Percentiles rank a stretch among this genome's conserved stretches.
Evolutionary conservation across 2,329 filamentous ascomycete species (phyloP).

Genomic region (Chlorencoelia australis): DNA sequence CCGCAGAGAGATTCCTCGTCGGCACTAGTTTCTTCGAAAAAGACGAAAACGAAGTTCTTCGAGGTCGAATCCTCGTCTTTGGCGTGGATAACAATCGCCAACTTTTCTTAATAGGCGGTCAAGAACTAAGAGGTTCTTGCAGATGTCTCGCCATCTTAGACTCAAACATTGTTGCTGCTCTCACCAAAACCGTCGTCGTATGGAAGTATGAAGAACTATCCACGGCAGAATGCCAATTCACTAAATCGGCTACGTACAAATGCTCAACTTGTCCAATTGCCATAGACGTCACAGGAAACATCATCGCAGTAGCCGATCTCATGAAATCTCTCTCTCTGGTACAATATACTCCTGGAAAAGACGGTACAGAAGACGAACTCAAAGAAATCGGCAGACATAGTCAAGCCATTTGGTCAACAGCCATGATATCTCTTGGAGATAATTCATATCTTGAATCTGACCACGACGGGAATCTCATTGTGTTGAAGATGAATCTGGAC

Average conservation of each 20-base stretch:
- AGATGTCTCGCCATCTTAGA: constrained; percentile 66
- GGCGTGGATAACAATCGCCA: constrained; percentile 68
- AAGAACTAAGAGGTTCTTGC: constrained; percentile 69
- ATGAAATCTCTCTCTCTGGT: constrained; percentile 87
- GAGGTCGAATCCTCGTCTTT: constrained; percentile 74
- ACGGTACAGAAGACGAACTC: constrained; percentile 51
- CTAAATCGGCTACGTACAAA: constrained; percentile 66
- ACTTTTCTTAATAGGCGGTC: constrained; percentile 60
- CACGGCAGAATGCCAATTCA: constrained; percentile 45
- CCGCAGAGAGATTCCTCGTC: constrained; percentile 75
- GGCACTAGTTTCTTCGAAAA: constrained; percentile 65
- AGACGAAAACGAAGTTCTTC: constrained; percentile 41
- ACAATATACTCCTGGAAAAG: constrained; percentile 51
- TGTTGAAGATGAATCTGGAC: constrained; percentile 63
- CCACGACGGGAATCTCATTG: constrained; percentile 75
- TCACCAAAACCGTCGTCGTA: constrained; percentile 75
- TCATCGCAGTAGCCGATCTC: constrained; percentile 78
- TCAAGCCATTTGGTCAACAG: constrained; percentile 73
- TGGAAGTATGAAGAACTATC: constrained; percentile 47
- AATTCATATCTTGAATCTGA: constrained; percentile 77
- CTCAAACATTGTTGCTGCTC: constrained; percentile 70
- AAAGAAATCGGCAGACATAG: constrained; percentile 71
- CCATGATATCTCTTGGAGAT: constrained; percentile 60
- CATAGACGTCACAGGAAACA: constrained; percentile 60
- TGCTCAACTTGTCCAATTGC: constrained; percentile 79